Evolutionary conservation across 1,284 basidiomycete genomes (phyloP).

Genomic region (Vanrija sp.): DNA sequence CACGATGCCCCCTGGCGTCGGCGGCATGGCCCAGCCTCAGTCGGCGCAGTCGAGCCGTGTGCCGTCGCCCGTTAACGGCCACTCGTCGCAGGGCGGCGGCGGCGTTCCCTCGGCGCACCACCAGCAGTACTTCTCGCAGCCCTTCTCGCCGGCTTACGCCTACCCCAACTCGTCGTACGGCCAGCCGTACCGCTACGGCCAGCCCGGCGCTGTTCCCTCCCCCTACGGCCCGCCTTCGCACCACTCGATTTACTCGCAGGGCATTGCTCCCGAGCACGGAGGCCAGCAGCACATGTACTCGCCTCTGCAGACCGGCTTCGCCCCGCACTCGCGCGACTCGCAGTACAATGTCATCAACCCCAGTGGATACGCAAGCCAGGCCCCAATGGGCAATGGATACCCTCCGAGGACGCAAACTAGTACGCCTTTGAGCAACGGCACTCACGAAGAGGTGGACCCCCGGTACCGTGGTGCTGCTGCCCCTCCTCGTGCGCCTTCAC

Average conservation of each 20-base stretch:
- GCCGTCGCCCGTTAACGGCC: slow-evolving; percentile 43
- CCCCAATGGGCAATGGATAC: slow-evolving; percentile 34
- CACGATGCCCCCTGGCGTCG: slow-evolving; percentile 28
- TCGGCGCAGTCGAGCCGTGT: slow-evolving; percentile 39
- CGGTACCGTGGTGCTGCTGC: slow-evolving; percentile 21
- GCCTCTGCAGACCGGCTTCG: slow-evolving; percentile 32
- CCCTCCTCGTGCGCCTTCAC: slow-evolving; percentile 12
- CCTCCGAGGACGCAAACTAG: slow-evolving; percentile 41
- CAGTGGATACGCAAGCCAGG: slow-evolving; percentile 28
- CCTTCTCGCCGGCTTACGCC: slow-evolving; percentile 28
- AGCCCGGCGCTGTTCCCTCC: slow-evolving; percentile 25
- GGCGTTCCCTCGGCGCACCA: slow-evolving; percentile 25
- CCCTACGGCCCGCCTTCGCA: slow-evolving; percentile 29
- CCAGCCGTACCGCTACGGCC: slow-evolving; percentile 30
- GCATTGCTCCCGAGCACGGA: slow-evolving; percentile 32
- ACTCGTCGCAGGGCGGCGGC: slow-evolving; percentile 33
- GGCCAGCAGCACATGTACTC: slow-evolving; percentile 38
- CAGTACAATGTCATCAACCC: slow-evolving; percentile 34
- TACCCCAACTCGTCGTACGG: slow-evolving; percentile 28
- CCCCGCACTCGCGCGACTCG: slow-evolving; percentile 37
- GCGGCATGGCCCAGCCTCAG: slow-evolving; percentile 29
- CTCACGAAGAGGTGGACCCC: slow-evolving; percentile 21
- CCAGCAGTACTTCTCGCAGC: slow-evolving; percentile 37
- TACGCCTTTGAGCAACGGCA: slow-evolving; percentile 30
- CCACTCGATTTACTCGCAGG: slow-evolving; percentile 36